Evolutionary conservation across 2,329 filamentous ascomycete species (phyloP).

Genomic region (Chaetomiaceae sp.): DNA sequence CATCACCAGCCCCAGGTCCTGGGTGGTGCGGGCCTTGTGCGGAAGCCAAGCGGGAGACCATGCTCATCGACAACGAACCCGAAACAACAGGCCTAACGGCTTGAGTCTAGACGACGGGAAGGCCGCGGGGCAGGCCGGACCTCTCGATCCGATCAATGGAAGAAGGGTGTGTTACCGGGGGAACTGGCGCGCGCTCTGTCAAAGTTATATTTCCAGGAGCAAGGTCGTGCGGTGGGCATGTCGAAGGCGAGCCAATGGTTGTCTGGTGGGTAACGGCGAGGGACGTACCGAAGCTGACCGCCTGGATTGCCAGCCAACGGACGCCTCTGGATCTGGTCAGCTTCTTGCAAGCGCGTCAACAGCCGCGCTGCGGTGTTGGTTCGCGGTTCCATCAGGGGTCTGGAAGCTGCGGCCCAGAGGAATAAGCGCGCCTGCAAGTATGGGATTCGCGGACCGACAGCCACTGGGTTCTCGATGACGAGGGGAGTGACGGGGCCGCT

Average conservation of each 20-base stretch:
- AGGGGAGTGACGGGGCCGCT: not conserved
- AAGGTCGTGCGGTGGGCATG: not conserved
- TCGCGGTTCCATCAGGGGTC: not conserved
- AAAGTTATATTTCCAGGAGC: constrained; percentile 11
- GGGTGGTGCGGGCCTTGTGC: not conserved
- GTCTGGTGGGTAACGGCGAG: not conserved
- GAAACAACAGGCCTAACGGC: not conserved
- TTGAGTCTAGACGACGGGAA: not conserved
- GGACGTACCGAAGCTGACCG: constrained; percentile 4
- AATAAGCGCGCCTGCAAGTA: constrained; percentile 18
- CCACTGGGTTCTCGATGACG: constrained; percentile 5
- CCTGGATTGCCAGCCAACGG: constrained; percentile 20
- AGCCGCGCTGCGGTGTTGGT: constrained; percentile 24
- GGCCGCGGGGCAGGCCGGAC: constrained; percentile 7
- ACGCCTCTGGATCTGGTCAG: not conserved
- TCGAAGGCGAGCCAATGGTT: constrained; percentile 20
- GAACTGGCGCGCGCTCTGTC: constrained; percentile 27
- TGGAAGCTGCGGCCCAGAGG: constrained; percentile 8
- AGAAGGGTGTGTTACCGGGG: constrained; percentile 14
- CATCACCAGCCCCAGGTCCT: not conserved
- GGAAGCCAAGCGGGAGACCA: not conserved
- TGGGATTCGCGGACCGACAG: constrained; percentile 5
- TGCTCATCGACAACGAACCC: not conserved
- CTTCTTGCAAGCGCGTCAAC: constrained; percentile 24
- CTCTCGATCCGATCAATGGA: not conserved